phyloP scores from a whole-genome alignment of 129 eudicot species.

The Silybum marianum region DNA sequence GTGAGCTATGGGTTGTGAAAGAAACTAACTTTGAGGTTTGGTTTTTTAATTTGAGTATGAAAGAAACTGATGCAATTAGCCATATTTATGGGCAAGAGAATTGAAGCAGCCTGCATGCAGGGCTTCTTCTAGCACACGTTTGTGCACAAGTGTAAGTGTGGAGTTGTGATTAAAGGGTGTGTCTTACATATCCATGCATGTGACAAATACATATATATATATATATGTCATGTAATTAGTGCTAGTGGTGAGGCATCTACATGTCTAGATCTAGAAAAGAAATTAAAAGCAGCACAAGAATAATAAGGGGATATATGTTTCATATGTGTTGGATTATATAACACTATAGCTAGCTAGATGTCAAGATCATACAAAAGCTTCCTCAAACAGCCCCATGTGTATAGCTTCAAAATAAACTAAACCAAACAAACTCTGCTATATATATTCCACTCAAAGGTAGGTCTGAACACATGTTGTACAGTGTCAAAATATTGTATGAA shows the following conservation, averaged over 20 bases:
- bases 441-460: no score
- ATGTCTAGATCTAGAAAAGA: no score
- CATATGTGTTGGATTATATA: no score
- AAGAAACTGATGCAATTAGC: not conserved
- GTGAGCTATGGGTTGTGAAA: not conserved
- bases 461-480: not conserved
- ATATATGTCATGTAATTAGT: not conserved
- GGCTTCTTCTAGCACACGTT: not conserved
- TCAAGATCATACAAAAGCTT: no score
- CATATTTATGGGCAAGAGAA: not conserved
- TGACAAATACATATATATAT: not conserved
- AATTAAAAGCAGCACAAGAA: no score
- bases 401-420: no score
- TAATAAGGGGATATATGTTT: no score
- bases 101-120: not conserved
- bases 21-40: not conserved
- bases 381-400: no score
- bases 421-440: not conserved
- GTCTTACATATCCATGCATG: not conserved
- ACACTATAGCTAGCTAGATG: no score
- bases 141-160: not conserved
- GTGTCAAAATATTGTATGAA: not conserved
- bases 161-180: conserved; percentile 16
- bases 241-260: not conserved
- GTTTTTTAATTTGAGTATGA: not conserved